Conservation (phyloP, 495 filamentous ascomycete species). For the Peziza echinospora region DNA sequence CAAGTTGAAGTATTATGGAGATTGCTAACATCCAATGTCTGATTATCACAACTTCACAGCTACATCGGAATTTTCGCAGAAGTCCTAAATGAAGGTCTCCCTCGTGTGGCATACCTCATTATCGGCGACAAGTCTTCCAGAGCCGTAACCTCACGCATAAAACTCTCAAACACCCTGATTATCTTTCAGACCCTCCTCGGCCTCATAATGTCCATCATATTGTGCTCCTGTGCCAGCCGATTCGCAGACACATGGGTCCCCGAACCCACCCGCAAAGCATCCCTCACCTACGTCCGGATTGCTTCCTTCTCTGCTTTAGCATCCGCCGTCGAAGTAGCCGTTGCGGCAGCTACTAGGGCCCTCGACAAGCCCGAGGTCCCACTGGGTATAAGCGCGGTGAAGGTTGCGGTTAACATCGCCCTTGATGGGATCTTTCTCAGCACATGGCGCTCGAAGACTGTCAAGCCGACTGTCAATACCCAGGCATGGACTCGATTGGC, state of each 20-base stretch:
- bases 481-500: constrained; percentile 42
- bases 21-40: neutral
- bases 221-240: constrained; percentile 30
- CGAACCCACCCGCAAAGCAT: constrained; percentile 29
- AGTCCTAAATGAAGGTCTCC: constrained; percentile 55
- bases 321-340: constrained; percentile 41
- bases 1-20: neutral
- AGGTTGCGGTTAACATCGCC: constrained; percentile 44
- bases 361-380: constrained; percentile 44
- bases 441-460: constrained; percentile 33
- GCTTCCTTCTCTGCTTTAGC: constrained; percentile 38
- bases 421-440: constrained; percentile 51
- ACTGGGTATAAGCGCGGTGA: constrained; percentile 40
- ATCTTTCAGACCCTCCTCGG: constrained; percentile 36
- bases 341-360: constrained; percentile 38
- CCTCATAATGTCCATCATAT: constrained; percentile 37
- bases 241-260: constrained; percentile 46
- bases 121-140: constrained; percentile 45
- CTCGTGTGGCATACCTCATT: constrained; percentile 43
- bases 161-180: constrained; percentile 43
- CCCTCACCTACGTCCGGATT: constrained; percentile 44
- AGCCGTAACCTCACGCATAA: constrained; percentile 28
- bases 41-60: neutral
- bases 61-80: constrained; percentile 43
- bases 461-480: constrained; percentile 32